phyloP scores from a whole-genome alignment of 1,139 yeast genomes.

The Meyerozyma carpophila region DNA sequence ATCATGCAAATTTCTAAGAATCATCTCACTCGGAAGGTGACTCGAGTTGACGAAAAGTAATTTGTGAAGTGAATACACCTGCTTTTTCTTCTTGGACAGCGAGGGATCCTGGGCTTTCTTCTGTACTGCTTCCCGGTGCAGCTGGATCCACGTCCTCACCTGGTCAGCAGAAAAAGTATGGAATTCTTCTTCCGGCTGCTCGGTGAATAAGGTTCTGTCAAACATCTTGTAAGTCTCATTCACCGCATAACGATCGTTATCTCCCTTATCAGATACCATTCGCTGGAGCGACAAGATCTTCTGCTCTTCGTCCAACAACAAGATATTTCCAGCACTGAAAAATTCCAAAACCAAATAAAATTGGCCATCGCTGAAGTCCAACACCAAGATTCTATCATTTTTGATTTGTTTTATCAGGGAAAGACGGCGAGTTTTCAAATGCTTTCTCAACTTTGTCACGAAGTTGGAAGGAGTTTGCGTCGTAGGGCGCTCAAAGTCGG shows the following conservation, averaged over 20 bases:
- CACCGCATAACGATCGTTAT: slow-evolving; percentile 59
- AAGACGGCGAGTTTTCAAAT: slow-evolving; percentile 73
- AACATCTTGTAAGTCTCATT: slow-evolving; percentile 66
- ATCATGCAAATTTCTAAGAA: slow-evolving; percentile 50
- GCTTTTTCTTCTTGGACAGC: slow-evolving; percentile 28
- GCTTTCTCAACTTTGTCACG: slow-evolving; percentile 81
- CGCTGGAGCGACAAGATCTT: slow-evolving; percentile 74
- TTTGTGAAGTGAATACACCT: slow-evolving; percentile 63
- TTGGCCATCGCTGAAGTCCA: slow-evolving; percentile 77
- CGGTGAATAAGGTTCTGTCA: slow-evolving; percentile 43
- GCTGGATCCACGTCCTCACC: slow-evolving; percentile 46
- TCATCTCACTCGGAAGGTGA: slow-evolving; percentile 72
- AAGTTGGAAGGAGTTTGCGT: slow-evolving; percentile 81
- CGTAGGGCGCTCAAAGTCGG: slow-evolving; percentile 76
- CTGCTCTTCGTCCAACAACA: slow-evolving; percentile 63
- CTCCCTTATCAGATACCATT: slow-evolving; percentile 67
- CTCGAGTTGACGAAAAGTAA: slow-evolving; percentile 64
- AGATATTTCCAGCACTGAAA: slow-evolving; percentile 90
- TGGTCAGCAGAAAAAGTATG: slow-evolving; percentile 23
- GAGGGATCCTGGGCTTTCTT: slow-evolving; percentile 6
- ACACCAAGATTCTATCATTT: slow-evolving; percentile 72
- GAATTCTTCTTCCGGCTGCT: slow-evolving; percentile 7
- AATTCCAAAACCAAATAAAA: slow-evolving; percentile 81
- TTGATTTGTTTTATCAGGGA: slow-evolving; percentile 69
- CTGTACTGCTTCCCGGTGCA: slow-evolving; percentile 27